phyloP scores from a whole-genome alignment of 2,329 filamentous ascomycete species.

The Magnaporthales sp. region DNA sequence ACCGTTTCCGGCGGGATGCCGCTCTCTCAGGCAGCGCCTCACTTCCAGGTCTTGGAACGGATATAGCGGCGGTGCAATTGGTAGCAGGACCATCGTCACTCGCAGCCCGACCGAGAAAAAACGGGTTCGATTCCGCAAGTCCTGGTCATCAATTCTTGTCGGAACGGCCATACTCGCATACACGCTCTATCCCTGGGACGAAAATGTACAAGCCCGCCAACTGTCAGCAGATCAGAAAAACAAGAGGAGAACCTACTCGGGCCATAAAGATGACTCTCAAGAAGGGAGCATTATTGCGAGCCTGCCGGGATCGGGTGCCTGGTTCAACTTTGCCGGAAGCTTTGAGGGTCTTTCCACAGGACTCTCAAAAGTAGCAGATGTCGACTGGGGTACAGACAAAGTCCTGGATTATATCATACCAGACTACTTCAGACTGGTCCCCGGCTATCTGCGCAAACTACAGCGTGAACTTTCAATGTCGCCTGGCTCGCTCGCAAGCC shows the following conservation, averaged over 20 bases:
- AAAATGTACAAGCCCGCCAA: conserved; percentile 9
- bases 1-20: neutral
- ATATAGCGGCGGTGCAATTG: neutral
- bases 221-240: neutral
- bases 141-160: conserved; percentile 14
- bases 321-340: conserved; percentile 35
- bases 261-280: neutral
- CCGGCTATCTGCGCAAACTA: conserved; percentile 70
- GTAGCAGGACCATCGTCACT: neutral
- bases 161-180: conserved; percentile 27
- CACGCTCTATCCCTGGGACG: conserved; percentile 29
- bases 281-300: neutral
- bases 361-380: conserved; percentile 44
- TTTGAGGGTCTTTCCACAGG: conserved; percentile 28
- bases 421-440: conserved; percentile 71
- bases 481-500: conserved; percentile 79
- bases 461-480: conserved; percentile 82
- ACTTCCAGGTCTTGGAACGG: neutral
- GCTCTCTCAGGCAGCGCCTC: neutral
- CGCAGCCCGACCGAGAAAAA: neutral
- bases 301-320: conserved; percentile 24
- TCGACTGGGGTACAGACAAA: conserved; percentile 48
- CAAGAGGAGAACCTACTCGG: neutral
- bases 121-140: neutral
- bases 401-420: conserved; percentile 68